Base-by-base conservation (phyloP, 768 basidiomycete genomes). In the Psilocybe sp. region DNA sequence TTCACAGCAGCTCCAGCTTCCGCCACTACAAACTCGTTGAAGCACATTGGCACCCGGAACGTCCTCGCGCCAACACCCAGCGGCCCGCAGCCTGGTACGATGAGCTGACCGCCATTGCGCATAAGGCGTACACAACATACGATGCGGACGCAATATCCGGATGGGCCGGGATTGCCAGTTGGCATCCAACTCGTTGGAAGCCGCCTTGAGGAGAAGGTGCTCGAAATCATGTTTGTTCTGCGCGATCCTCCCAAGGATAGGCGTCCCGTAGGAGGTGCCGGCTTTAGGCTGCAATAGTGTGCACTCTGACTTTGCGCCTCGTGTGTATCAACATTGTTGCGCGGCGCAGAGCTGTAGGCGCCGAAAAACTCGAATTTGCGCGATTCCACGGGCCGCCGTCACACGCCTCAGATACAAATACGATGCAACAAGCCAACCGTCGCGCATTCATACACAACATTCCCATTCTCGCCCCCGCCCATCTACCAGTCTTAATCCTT, bases 131-230 rank as follows among this genome's bases (percentile, higher is more conserved):
- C 53, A 62, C 70, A 0, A 71, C 75, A 1, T 89, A 88, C 45
- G 76, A 87, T 44, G 73, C 79, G 1, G 67, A 77, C 12, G 73
- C 76, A 50, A 86, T 87, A 81, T 74, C 82, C 49, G 86, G 86
- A n/a, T n/a, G n/a, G n/a, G n/a, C n/a, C n/a, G n/a, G n/a, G n/a
- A 5, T 67, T 87, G 4, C 85, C 87, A 0, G 60, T 89, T 1
- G 83, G 84, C 1, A 78, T 87, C 10, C 85, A 89, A 60, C 64
- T 89, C 32, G 73, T 80, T 1, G 85, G 84, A 1, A 67, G 75
- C 40, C 69, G 81, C 37, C 72, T 86, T 34, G 82, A 87, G 64
- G 88, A 90, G 65, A 82, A 82, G 59, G 85, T 86, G 2, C 54
- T 89, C 7, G 79, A 82, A 58, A 84, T 80, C 2, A 87, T 87